Percentiles rank a stretch among this genome's conserved stretches.
phyloP scores from a whole-genome alignment of 2,329 filamentous ascomycete species.

The Nemania bipapillata region DNA sequence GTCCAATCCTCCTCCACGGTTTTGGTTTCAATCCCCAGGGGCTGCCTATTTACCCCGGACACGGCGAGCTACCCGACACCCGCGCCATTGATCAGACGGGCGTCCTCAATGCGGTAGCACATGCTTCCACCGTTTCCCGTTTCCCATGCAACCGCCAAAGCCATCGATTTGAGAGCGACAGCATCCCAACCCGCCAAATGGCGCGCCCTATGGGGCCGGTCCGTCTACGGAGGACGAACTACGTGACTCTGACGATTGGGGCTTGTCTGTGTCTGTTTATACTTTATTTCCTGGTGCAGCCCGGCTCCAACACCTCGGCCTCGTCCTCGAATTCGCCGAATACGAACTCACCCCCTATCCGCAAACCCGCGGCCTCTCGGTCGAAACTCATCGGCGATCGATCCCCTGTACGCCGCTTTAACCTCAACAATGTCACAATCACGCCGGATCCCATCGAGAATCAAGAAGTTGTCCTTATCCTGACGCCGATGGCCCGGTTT shows the following conservation, averaged over 20 bases:
- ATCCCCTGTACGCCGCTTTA: constrained; percentile 89
- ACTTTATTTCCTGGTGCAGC: constrained; percentile 50
- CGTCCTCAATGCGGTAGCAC: constrained; percentile 23
- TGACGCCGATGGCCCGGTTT: constrained; percentile 93
- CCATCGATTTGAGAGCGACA: constrained; percentile 31
- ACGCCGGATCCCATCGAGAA: constrained; percentile 79
- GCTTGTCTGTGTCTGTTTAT: constrained; percentile 51
- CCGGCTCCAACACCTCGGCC: constrained; percentile 43
- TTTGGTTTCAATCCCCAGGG: not conserved
- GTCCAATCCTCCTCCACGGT: not conserved
- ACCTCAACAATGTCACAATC: constrained; percentile 93
- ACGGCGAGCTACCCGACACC: constrained; percentile 9
- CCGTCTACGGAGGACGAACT: constrained; percentile 53
- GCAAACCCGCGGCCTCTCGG: constrained; percentile 67
- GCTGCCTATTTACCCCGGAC: constrained; percentile 7
- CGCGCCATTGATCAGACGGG: not conserved
- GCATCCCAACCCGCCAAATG: constrained; percentile 45
- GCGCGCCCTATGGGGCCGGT: constrained; percentile 53
- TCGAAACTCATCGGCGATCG: constrained; percentile 68
- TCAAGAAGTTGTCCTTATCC: constrained; percentile 85
- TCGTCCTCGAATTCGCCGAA: constrained; percentile 36
- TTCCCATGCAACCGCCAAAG: constrained; percentile 22
- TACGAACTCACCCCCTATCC: constrained; percentile 66
- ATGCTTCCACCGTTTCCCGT: constrained; percentile 21
- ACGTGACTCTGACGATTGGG: constrained; percentile 50